Evolutionary conservation across 305 asterid genomes (phyloP).

Genomic region (Fraxinus velutina): DNA sequence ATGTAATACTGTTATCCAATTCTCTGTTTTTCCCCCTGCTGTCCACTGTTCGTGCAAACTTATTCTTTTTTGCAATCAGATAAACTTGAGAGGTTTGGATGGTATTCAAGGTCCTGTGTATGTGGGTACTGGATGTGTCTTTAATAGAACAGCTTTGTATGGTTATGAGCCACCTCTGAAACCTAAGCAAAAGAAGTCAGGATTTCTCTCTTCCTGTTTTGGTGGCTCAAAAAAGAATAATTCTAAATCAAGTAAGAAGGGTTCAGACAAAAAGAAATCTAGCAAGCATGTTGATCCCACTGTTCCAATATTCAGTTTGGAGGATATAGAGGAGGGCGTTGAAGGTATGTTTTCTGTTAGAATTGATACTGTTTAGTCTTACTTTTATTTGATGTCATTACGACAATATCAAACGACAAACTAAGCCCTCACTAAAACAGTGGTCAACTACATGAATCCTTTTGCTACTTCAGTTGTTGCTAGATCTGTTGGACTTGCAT

Average conservation of each 20-base stretch:
- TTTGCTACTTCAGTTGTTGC: background rate
- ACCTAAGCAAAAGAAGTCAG: constrained; percentile 55
- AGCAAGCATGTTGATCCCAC: constrained; percentile 50
- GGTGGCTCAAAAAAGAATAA: constrained; percentile 57
- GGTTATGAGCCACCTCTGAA: constrained; percentile 72
- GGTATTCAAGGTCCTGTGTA: constrained; percentile 90
- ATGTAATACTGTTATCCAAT: background rate
- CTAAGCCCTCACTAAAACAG: background rate
- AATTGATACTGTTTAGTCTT: constrained; percentile 9
- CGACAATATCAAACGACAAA: background rate
- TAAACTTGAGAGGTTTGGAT: constrained; percentile 82
- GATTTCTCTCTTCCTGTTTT: constrained; percentile 62
- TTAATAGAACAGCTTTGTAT: constrained; percentile 73
- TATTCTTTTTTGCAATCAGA: constrained; percentile 36
- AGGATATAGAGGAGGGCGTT: constrained; percentile 58
- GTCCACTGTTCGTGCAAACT: background rate
- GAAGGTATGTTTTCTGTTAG: constrained; percentile 35
- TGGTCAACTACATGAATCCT: background rate
- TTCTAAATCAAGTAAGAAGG: constrained; percentile 46
- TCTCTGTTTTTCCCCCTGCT: background rate
- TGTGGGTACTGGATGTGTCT: constrained; percentile 84
- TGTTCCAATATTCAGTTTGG: constrained; percentile 49
- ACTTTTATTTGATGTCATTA: background rate
- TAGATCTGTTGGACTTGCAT: background rate
- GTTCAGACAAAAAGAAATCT: constrained; percentile 55